Percentiles rank a stretch among this genome's conserved stretches.
Evolutionary conservation across 768 basidiomycete genomes (phyloP).

Genomic region (Harrya chromipes): DNA sequence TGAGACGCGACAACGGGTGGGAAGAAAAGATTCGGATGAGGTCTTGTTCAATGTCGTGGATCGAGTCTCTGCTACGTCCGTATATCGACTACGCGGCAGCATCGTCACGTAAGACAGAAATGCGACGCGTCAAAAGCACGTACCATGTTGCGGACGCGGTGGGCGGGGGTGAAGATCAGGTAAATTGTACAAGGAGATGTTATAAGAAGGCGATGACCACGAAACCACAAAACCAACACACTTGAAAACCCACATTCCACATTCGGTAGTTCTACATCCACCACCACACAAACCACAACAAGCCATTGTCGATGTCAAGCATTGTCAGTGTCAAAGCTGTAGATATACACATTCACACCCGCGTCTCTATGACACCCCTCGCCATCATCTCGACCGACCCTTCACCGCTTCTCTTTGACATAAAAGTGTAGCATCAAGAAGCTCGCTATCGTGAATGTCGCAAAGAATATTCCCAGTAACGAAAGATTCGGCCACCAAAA

Average conservation of each 20-base stretch:
- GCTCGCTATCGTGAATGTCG: constrained; percentile 69
- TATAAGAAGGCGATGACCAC: constrained; percentile 4
- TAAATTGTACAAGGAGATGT: constrained; percentile 7
- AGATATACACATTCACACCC: too few relatives aligned
- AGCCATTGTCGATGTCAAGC: too few relatives aligned
- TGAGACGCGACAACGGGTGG: constrained; percentile 57
- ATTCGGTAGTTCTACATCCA: constrained; percentile 12
- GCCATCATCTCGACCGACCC: neutral
- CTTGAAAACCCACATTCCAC: neutral
- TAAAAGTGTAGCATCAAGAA: constrained; percentile 82
- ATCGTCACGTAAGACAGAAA: constrained; percentile 1
- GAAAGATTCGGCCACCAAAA: constrained; percentile 99
- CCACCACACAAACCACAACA: constrained; percentile 27
- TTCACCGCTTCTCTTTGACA: constrained; percentile 68
- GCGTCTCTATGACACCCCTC: neutral
- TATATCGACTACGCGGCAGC: constrained; percentile 28
- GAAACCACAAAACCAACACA: constrained; percentile 3
- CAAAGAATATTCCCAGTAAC: constrained; percentile 83
- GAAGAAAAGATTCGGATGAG: constrained; percentile 64
- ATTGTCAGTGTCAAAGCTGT: too few relatives aligned
- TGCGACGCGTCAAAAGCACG: constrained; percentile 13
- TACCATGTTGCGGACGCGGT: constrained; percentile 24
- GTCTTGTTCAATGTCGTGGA: constrained; percentile 67
- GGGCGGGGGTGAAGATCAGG: neutral
- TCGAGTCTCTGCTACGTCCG: constrained; percentile 67